Evolutionary conservation across 106 monocot genomes (phyloP), one percentile per base, ranked within the genome.

Genomic region (Dendrobium catenatum): DNA sequence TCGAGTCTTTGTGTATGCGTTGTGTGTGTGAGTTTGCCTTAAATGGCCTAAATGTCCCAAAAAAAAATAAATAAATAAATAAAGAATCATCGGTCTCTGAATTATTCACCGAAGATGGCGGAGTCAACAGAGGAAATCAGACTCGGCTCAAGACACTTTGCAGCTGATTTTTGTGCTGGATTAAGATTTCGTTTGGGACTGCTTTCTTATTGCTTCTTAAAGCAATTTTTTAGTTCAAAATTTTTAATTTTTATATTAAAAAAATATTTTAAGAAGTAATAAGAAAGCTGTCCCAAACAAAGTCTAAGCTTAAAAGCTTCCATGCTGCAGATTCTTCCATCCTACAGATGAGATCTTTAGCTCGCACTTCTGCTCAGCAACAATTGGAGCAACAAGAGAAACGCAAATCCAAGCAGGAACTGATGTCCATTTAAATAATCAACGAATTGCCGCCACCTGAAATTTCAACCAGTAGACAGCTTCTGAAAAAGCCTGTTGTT

Each of bases 391-490:
- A 88, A 80, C 9, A 92, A 42, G 2, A 92, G 54, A 79, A 88
- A 42, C 72, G 77, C 83, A 46, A 92, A 22, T 20, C 81, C 85
- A n/a, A 88, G 79, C 83, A 86, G 48, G 86, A 92, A 42, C 27
- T 27, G 86, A 6, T 86, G 86, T 43, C 84, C 85, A 58, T 72
- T 86, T 37, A 90, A 47, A 79, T 79, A 19, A 77, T 81, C 77
- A 29, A 81, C 51, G 47, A 91, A 51, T 75, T 79, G 86, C 72
- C 81, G 85, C 92, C 92, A 92, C 92, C 92, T 92, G 92, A 90
- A 92, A 86, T 90, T 83, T 92, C 80, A 92, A 92, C 90, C 92
- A 92, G 92, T 90, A 86, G 86, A 92, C 37, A 92, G 85, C 91
- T 91, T 83, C 91, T 91, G 87, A 82, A 85, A 85, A 91, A 91